These are phyloP conservation scores for Xylaria palmicola DNA, from an alignment of 495 filamentous ascomycete species.

Conservation along the genomic window DNA sequence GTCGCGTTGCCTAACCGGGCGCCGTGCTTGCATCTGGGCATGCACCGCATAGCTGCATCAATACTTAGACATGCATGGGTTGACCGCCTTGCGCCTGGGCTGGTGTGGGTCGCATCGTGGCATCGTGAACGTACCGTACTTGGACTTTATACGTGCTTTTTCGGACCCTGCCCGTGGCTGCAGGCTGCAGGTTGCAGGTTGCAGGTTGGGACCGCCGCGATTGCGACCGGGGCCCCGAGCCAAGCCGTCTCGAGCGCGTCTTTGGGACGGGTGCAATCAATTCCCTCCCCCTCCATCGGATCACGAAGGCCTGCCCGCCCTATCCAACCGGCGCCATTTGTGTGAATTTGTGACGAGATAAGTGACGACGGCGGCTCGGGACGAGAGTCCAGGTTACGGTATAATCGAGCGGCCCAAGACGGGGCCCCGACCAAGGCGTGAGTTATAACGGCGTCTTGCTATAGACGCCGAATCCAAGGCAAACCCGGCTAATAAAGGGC, in stretches of 20 bases:
- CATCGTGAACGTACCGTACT: too few relatives aligned
- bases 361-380: too few relatives aligned
- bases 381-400: too few relatives aligned
- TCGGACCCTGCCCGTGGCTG: neutral
- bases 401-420: too few relatives aligned
- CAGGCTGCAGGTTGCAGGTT: neutral
- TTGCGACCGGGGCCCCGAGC: neutral
- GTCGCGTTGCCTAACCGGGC: constrained; percentile 8
- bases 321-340: too few relatives aligned
- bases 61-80: constrained; percentile 9
- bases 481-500: constrained; percentile 2
- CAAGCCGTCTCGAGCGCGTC: neutral
- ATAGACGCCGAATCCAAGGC: neutral
- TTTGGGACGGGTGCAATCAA: neutral
- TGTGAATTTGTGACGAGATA: too few relatives aligned
- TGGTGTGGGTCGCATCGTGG: neutral
- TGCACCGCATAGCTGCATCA: constrained; percentile 11
- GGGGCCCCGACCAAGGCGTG: neutral
- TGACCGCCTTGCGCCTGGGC: constrained; percentile 10
- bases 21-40: constrained; percentile 1
- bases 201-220: too few relatives aligned
- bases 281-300: neutral
- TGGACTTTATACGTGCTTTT: too few relatives aligned
- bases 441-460: neutral
- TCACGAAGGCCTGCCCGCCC: neutral